phyloP scores from a whole-genome alignment of 1,284 basidiomycete genomes.

The Ceratobasidium sp. region DNA sequence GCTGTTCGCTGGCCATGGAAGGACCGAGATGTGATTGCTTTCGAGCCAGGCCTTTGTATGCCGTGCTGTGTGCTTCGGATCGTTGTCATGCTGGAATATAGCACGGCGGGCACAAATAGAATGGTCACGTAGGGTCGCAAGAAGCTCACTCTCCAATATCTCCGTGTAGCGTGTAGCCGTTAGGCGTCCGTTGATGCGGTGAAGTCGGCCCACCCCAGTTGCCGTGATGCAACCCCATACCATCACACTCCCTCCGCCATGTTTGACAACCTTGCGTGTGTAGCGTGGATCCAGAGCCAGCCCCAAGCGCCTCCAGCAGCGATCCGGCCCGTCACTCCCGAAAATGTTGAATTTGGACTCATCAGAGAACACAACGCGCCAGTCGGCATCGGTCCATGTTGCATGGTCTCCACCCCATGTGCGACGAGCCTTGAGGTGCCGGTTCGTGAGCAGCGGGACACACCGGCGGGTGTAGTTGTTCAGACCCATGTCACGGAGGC shows the following conservation, averaged over 20 bases:
- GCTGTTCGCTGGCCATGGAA: constrained; percentile 29
- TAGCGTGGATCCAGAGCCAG: constrained; percentile 48
- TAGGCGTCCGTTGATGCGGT: constrained; percentile 54
- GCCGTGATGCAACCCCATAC: constrained; percentile 49
- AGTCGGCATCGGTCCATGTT: not conserved
- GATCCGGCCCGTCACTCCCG: constrained; percentile 52
- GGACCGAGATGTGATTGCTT: not conserved
- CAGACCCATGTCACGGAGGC: not conserved
- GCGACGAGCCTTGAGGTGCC: constrained; percentile 4
- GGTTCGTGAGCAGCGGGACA: constrained; percentile 8
- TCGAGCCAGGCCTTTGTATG: constrained; percentile 3
- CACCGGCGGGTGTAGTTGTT: not conserved
- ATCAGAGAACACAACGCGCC: constrained; percentile 51
- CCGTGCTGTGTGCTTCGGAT: too few species aligned
- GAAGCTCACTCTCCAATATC: constrained; percentile 54
- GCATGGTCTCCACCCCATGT: constrained; percentile 28
- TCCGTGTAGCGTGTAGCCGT: constrained; percentile 51
- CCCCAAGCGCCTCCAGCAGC: constrained; percentile 49
- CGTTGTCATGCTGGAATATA: constrained; percentile 38
- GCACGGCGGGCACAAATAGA: constrained; percentile 17
- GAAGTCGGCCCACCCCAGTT: constrained; percentile 52
- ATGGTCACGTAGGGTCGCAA: constrained; percentile 53
- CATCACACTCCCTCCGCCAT: too few species aligned
- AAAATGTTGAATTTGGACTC: constrained; percentile 53
- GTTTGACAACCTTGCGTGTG: constrained; percentile 51